These are phyloP conservation scores for Arthrobotrys iridis DNA, from an alignment of 2,329 filamentous ascomycete genomes.

Conservation along the genomic window DNA sequence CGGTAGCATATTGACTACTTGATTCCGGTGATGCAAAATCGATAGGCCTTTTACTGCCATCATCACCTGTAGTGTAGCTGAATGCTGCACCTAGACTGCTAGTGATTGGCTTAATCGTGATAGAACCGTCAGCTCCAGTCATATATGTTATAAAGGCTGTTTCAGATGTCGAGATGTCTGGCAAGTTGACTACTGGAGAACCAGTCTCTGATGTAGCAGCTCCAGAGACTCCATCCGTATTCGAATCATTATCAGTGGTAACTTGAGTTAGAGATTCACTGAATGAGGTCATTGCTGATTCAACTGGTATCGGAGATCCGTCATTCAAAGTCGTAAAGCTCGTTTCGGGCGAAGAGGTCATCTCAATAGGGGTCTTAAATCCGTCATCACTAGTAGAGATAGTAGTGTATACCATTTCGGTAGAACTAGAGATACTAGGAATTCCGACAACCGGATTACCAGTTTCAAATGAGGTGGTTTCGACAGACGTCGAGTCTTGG, in stretches of 20 bases:
- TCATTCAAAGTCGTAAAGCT: too few relatives aligned
- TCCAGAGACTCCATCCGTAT: too few relatives aligned
- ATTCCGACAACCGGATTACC: background rate
- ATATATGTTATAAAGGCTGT: background rate
- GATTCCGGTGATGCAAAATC: background rate
- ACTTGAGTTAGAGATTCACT: too few relatives aligned
- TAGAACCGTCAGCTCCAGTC: slow-evolving; percentile 14
- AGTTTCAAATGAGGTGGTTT: background rate
- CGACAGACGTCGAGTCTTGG: background rate
- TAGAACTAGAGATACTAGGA: too few relatives aligned
- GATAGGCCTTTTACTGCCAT: background rate
- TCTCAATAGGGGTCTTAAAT: background rate
- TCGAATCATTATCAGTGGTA: too few relatives aligned
- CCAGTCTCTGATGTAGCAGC: background rate
- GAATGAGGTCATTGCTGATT: too few relatives aligned
- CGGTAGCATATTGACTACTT: background rate
- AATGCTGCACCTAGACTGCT: background rate
- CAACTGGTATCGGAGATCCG: too few relatives aligned
- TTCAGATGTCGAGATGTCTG: background rate
- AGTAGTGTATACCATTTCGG: background rate
- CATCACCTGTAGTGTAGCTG: background rate
- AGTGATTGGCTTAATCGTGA: background rate
- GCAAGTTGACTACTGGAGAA: background rate
- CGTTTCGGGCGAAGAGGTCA: background rate
- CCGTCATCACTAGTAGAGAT: background rate